Evolutionary conservation across 495 filamentous ascomycete genomes (phyloP).

Genomic region (Jackrogersella minutella): DNA sequence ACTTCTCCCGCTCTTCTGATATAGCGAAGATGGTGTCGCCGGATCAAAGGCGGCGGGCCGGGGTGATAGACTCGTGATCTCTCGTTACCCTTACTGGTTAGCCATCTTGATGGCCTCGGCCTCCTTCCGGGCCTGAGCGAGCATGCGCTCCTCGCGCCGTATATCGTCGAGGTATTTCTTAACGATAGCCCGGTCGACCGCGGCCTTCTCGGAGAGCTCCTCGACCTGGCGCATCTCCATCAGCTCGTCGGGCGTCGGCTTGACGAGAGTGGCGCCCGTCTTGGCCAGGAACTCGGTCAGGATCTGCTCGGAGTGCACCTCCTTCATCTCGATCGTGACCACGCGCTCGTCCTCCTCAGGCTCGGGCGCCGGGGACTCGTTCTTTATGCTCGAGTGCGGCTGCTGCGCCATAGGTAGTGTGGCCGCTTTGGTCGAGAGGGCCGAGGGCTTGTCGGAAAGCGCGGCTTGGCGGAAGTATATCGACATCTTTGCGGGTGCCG

Average conservation of each 20-base stretch:
- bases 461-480: constrained; percentile 69
- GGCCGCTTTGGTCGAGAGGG: constrained; percentile 33
- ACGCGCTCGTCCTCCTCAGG: constrained; percentile 54
- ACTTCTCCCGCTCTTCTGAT: background rate
- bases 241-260: constrained; percentile 67
- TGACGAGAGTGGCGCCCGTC: constrained; percentile 71
- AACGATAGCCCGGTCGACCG: constrained; percentile 65
- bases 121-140: constrained; percentile 42
- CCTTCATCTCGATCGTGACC: constrained; percentile 69
- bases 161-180: constrained; percentile 68
- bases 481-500: constrained; percentile 71
- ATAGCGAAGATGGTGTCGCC: background rate
- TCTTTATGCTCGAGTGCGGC: constrained; percentile 46
- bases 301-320: constrained; percentile 68
- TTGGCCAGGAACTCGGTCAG: constrained; percentile 69
- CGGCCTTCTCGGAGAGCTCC: constrained; percentile 59
- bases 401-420: constrained; percentile 41
- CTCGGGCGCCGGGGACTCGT: constrained; percentile 50
- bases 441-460: constrained; percentile 36
- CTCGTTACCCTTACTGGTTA: constrained; percentile 36
- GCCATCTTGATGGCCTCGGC: constrained; percentile 45
- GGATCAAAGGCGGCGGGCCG: background rate
- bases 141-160: constrained; percentile 65
- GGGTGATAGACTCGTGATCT: background rate
- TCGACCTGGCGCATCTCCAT: constrained; percentile 66